phyloP scores from a whole-genome alignment of 2,329 filamentous ascomycete genomes.

The Aspergillus fumigatus region DNA sequence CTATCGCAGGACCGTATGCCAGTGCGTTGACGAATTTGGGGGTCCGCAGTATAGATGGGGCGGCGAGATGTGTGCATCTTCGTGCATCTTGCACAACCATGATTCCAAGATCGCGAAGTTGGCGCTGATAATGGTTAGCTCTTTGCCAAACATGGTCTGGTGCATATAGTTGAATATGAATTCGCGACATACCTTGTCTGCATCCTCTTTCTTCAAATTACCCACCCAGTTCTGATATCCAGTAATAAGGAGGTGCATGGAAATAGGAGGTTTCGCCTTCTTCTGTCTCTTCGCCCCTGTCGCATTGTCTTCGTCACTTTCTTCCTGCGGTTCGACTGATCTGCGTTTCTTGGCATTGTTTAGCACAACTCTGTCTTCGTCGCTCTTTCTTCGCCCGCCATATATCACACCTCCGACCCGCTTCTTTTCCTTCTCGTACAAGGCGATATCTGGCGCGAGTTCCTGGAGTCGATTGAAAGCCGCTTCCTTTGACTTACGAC shows the following conservation, averaged over 20 bases:
- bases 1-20: slow-evolving; percentile 71
- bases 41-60: slow-evolving; percentile 80
- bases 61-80: slow-evolving; percentile 79
- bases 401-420: slow-evolving; percentile 64
- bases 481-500: slow-evolving; percentile 82
- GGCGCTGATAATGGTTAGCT: slow-evolving; percentile 52
- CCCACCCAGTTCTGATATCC: slow-evolving; percentile 79
- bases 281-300: slow-evolving; percentile 62
- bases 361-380: slow-evolving; percentile 33
- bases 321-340: slow-evolving; percentile 45
- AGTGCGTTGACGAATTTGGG: slow-evolving; percentile 89
- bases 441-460: slow-evolving; percentile 75
- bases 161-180: neutral
- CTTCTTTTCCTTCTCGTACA: slow-evolving; percentile 93
- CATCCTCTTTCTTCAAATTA: slow-evolving; percentile 67
- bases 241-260: slow-evolving; percentile 75
- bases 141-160: neutral
- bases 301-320: slow-evolving; percentile 48
- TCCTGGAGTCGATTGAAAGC: slow-evolving; percentile 73
- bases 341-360: slow-evolving; percentile 40
- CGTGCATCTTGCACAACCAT: slow-evolving; percentile 70
- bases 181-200: slow-evolving; percentile 64
- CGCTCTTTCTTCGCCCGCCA: slow-evolving; percentile 48
- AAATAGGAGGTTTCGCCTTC: slow-evolving; percentile 58
- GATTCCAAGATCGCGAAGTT: slow-evolving; percentile 78